Evolutionary conservation across 768 basidiomycete genomes (phyloP), one percentile per base, ranked within the genome.

Genomic region (Neoboletus subvelutipes): DNA sequence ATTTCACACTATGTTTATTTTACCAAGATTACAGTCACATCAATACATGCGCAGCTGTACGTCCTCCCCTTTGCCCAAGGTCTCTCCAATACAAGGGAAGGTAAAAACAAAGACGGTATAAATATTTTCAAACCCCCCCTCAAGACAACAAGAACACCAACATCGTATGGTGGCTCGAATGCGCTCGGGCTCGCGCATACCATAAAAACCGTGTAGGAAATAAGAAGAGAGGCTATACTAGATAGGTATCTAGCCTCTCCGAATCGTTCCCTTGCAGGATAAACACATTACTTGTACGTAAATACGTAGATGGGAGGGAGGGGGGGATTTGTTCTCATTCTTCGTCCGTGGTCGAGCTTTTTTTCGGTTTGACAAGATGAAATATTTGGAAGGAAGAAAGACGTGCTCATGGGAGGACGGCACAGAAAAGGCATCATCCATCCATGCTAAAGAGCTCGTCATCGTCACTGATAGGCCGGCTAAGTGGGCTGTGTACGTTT

Each of bases 391-490:
- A 8, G 5, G 12, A 15, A 22, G 2, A 20, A 37, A 22, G 8
- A 48, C 31, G 20, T 2, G 31, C 47, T 48, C 31, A 48, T 31
- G 28, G 20, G 26, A 5, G 17, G 31, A 22, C 12, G 20, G 5
- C n/a, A 22, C 13, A 29, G n/a, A 47, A 20, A 22, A 24, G 34
- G 10, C 33, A 33, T 73, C 66, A 79, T 52, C 76, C 76, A 60
- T 90, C 88, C 84, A 90, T 85, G 64, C 77, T 77, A 68, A 91
- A 91, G 67, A 90, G 70, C 65, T 87, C 88, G 67, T 87, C 86
- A 58, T 87, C 78, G 55, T 78, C 82, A 34, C 76, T 76, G n/a
- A 79, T 82, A 4, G 86, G 84, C 53, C 82, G 75, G 63, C 84
- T 83, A 55, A 88, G 73, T 51, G 86, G 86, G 66, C 86, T 87